Base-by-base conservation (phyloP, 148 eudicot genomes). In the Heliamphora exappendiculata region DNA sequence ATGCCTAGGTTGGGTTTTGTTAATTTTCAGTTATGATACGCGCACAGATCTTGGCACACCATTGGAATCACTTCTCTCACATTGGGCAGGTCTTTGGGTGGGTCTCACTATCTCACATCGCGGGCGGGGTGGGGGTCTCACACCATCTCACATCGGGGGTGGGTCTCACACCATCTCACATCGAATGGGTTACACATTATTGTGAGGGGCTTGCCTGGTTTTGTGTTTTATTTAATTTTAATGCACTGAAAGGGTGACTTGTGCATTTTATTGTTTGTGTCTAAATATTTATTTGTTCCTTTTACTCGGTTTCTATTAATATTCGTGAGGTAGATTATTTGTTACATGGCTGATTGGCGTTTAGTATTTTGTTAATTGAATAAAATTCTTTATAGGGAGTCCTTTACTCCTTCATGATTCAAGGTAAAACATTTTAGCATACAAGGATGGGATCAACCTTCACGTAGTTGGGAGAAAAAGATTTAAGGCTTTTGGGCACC, bases 401-500 rank as follows among this genome's bases (percentile, higher is more conserved):
- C 19, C 39, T 47, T 31, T 50, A 17, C 74, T 47, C 57, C 41
- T 49, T 26, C 26, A 20, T 72, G 24, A 3, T 13, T 26, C 31
- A 44, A n/a, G 19, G 28, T 49, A 24, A 13, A 29, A 31, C 13
- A 16, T 71, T 20, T 34, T 51, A 29, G 44, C 45, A n/a, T 72
- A 53, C 58, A 28, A 22, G 45, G 9, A 13, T 33, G 41, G 24
- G 54, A 17, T 50, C 4, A 7, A 24, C 22, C 8, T 20, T 31
- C 3, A 9, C 42, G 28, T 53, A 0, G 7, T 34, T 6, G 22
- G 24, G 55, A 45, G 36, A 26, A 71, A 50, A n/a, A 24, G 8
- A n/a, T 29, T 3, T n/a, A n/a, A 50, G 9, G 22, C 29, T 31
- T 72, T 72, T 53, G 47, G 3, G 62, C 75, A 72, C 63, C 75